Evolutionary conservation across 768 basidiomycete genomes (phyloP), one percentile per base, ranked within the genome.

Genomic region (Leccinum aurantiacum): DNA sequence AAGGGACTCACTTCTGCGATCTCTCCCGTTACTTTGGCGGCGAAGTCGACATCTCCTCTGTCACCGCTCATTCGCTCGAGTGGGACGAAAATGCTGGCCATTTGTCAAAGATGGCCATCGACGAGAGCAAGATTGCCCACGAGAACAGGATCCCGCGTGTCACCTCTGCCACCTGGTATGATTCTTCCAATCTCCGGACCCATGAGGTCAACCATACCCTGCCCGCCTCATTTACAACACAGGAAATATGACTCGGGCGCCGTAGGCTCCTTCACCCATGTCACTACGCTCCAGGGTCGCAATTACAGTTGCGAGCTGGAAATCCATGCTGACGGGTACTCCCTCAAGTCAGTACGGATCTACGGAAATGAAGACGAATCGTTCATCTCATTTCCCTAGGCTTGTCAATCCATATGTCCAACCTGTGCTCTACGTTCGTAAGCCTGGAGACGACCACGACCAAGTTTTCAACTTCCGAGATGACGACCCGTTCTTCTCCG

Each of bases 1-100:
- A 94, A 78, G 95, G 93, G 51, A 98, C 96, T 14, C 96, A 98
- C 78, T 96, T 98, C 78, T 95, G 93, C 67, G 95, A 98, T 77
- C 83, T 97, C 48, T 97, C 94, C 44, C 89, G 96, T 65, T 96
- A 96, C 80, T 98, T 98, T 70, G 96, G 95, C 54, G 96, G 96
- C 15, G 92, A 96, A 65, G 93, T 97, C 59, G 92, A 97, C 69
- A 86, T 95, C 61, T 77, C 85, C 54, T 84, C 83, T 35, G 90
- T 93, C 44, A 77, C 73, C 41, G 96, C 95, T 15, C 92, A 94
- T 70, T 93, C 95, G 9, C 82, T 98, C 33, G 95, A 96, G 71
- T 94, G 90, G 90, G 80, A 93, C 71, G 95, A 98, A 75, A 84
- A 86, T 63, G 90, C 96, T 10, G 96, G 96, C 35, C 75, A 84